Percentiles rank a stretch among this genome's conserved stretches.
Evolutionary conservation across 805 yeast genomes (phyloP).

Genomic region (Hanseniaspora guilliermondii): DNA sequence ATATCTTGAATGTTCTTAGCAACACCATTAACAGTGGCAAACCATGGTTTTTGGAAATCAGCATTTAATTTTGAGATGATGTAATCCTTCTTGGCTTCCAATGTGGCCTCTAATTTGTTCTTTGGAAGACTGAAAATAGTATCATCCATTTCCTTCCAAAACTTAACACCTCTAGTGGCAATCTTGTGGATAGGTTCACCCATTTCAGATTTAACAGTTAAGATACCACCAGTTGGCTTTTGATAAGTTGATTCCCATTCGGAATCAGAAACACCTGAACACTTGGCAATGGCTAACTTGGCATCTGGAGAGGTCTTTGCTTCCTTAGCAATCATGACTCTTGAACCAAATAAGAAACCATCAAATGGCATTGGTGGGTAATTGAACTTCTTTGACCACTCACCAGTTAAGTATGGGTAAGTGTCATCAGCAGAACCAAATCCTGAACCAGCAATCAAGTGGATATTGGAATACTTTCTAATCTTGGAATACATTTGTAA

Average conservation of each 20-base stretch:
- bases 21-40: constrained; percentile 58
- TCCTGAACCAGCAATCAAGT: constrained; percentile 94
- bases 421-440: constrained; percentile 96
- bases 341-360: constrained; percentile 89
- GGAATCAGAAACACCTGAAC: constrained; percentile 77
- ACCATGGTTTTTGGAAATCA: constrained; percentile 98
- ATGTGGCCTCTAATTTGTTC: constrained; percentile 68
- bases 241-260: constrained; percentile 92
- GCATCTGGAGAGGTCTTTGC: constrained; percentile 90
- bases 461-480: constrained; percentile 80
- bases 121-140: constrained; percentile 86
- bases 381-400: constrained; percentile 77
- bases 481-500: constrained; percentile 90
- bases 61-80: constrained; percentile 77
- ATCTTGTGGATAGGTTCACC: constrained; percentile 99
- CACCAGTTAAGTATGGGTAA: constrained; percentile 93
- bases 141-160: constrained; percentile 96
- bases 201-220: constrained; percentile 96
- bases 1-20: constrained; percentile 86
- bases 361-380: constrained; percentile 99
- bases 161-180: constrained; percentile 93
- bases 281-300: constrained; percentile 77
- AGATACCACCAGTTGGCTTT: constrained; percentile 91
- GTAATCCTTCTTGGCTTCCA: constrained; percentile 71
- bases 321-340: constrained; percentile 96